Evolutionary conservation across 768 basidiomycete species (phyloP).

Genomic region (Russula sp.): DNA sequence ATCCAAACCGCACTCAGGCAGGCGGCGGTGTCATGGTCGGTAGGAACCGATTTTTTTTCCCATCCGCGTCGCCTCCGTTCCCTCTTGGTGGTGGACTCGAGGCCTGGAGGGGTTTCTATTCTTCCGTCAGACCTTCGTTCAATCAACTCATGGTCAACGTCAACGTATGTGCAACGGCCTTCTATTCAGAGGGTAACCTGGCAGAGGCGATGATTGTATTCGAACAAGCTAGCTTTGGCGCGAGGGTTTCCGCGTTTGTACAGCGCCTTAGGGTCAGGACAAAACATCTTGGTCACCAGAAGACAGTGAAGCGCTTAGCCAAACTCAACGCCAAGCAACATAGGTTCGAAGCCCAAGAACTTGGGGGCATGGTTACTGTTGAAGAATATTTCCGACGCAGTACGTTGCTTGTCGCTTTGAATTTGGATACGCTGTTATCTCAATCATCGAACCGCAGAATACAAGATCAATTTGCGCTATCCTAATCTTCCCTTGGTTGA

Average conservation of each 20-base stretch:
- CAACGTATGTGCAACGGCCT: conserved; percentile 52
- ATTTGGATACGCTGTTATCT: background rate
- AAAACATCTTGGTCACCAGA: conserved; percentile 69
- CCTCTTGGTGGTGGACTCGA: conserved; percentile 52
- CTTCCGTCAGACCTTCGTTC: conserved; percentile 42
- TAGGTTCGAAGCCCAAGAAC: conserved; percentile 43
- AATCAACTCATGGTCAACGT: conserved; percentile 54
- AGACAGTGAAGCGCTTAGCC: conserved; percentile 60
- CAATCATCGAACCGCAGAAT: conserved; percentile 38
- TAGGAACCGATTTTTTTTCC: conserved; percentile 54
- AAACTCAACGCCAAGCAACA: conserved; percentile 42
- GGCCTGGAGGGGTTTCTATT: conserved; percentile 55
- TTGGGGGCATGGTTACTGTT: conserved; percentile 43
- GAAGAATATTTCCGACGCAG: conserved; percentile 49
- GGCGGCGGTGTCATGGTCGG: conserved; percentile 52
- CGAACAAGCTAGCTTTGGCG: conserved; percentile 52
- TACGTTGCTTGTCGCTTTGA: conserved; percentile 32
- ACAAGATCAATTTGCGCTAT: conserved; percentile 40
- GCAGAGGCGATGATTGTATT: conserved; percentile 46
- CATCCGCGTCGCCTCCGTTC: conserved; percentile 33
- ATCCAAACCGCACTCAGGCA: conserved; percentile 39
- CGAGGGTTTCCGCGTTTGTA: conserved; percentile 57
- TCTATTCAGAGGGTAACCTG: conserved; percentile 45
- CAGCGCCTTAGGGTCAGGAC: conserved; percentile 64
- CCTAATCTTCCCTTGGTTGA: conserved; percentile 47